Evolutionary conservation across 1,284 basidiomycete genomes (phyloP), one percentile per base, ranked within the genome.

Genomic region (Peniophora sp.): DNA sequence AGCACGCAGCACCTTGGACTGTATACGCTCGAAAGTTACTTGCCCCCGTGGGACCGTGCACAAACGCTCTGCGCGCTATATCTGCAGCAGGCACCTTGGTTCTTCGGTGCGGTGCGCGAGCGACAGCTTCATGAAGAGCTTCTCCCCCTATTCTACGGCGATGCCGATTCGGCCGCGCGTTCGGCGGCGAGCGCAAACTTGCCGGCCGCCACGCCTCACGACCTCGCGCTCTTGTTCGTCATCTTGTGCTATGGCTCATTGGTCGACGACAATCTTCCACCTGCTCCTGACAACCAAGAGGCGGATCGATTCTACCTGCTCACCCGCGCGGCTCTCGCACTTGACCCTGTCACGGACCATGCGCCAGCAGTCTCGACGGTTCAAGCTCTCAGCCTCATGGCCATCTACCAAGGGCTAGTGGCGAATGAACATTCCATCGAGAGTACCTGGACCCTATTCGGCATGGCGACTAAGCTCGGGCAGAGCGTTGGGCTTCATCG

Each of bases 21-120:
- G 37, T 57, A 59, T 8, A 45, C 73, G 75, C 53, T 78, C 17
- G 62, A 68, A 22, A 60, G 63, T 9, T 74, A 76, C 59, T 68
- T 88, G 1, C 85, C 85, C 0, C 64, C 74, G 0, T 83, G 77
- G 72, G 60, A 66, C 3, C 79, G 82, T 45, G 78, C 79, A 1
- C 68, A 64, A 42, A 70, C 75, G 17, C 69, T 87, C 23, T 75
- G 74, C 56, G 72, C 78, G 22, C 70, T 85, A 12, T 88, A 88
- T 62, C 72, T 87, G 47, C 79, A 83, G 22, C 80, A 83, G 58
- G 81, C 83, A 1, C 81, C 83, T 0, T 88, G 85, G 85, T 85
- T 87, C 61, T 86, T 85, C 54, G 81, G 83, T 27, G 80, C 83
- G 0, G 76, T 86, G 24, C 80, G 79, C 2, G 67, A 69, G 36